Evolutionary conservation across 306 rosid species (phyloP), one percentile per base, ranked within the genome.

Genomic region (Canavalia ensiformis): DNA sequence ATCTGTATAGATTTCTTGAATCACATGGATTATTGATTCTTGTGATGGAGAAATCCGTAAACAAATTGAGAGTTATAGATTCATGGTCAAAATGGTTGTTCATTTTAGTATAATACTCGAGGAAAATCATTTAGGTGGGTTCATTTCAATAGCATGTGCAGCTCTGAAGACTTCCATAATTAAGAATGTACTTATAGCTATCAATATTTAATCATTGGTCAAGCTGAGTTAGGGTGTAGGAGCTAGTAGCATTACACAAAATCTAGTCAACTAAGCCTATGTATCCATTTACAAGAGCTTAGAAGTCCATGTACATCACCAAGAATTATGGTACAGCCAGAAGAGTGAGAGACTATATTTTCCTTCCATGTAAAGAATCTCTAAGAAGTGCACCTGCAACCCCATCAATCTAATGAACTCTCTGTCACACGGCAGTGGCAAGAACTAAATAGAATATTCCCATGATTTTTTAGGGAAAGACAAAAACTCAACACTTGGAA

Each of bases 401-500:
- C 51, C 74, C 64, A 65, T 45, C 64, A 68, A 10, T 81, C 49
- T 65, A 55, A 46, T 64, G 63, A 50, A n/a, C 35, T 64, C 68
- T 44, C 29, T 52, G 45, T 68, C 31, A 78, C 60, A 73, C 33
- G 52, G 72, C 66, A 59, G 72, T 68, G 33, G 39, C 60, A 78
- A 63, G 62, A 79, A 68, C 59, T 35, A 49, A 82, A 41, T 34
- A 11, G 18, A 83, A 79, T 57, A 66, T 62, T 66, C 4, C 33
- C 49, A 51, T 33, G 77, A 6, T 55, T 47, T 78, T 78, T 72
- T 8, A 4, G 11, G 70, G 9, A 28, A 31, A 49, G 30, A 9
- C 41, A 75, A 54, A 69, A 8, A 75, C 41, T 87, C 84, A 87
- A 74, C 74, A 57, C 81, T 87, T 84, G 1, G 72, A 73, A 67